Base-by-base conservation (phyloP, 176 grass and related monocot genomes). In the Avena eriantha region DNA sequence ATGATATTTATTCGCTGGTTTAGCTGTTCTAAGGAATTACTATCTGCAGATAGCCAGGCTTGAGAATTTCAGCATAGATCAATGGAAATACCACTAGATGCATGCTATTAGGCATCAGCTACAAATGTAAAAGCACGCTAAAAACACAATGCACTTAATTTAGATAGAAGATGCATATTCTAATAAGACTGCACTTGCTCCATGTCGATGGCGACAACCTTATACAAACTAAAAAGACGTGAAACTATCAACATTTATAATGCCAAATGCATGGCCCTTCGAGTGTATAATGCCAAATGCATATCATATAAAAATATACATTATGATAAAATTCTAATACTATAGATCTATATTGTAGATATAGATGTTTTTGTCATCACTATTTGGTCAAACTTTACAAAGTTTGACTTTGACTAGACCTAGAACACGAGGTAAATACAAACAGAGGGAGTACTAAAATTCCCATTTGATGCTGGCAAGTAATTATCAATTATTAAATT, bases 61-160 rank as follows among this genome's bases (percentile, higher is more conserved):
- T 65, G 61, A 54, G 58, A 80, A 41, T 65, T 53, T 7, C 41
- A 0, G 74, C 33, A 19, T 74, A 85, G 56, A 63, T 2, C 53
- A 76, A 61, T 46, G 60, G 49, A 69, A 69, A 68, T 35, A 48
- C 29, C 54, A 48, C 35, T 24, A 72, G 21, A n/a, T 13, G 72
- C 14, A 86, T 22, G 65, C 22, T 86, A 69, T 69, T 39, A 79
- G 78, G 64, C 35, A 41, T 41, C 35, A 88, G 45, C 55, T 55
- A 48, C 43, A 75, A 53, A 74, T 50, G 16, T 8, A 81, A 76
- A 60, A 50, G 73, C 29, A 63, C 21, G 76, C 13, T n/a, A 57
- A 36, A 21, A 34, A 54, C 45, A 49, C 0, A 19, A 49, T 69
- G 76, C 10, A 14, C 14, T 31, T 65, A 8, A 47, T 70, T 79